Conservation (phyloP, 306 rosid genomes). For the Cucumis hystrix region DNA sequence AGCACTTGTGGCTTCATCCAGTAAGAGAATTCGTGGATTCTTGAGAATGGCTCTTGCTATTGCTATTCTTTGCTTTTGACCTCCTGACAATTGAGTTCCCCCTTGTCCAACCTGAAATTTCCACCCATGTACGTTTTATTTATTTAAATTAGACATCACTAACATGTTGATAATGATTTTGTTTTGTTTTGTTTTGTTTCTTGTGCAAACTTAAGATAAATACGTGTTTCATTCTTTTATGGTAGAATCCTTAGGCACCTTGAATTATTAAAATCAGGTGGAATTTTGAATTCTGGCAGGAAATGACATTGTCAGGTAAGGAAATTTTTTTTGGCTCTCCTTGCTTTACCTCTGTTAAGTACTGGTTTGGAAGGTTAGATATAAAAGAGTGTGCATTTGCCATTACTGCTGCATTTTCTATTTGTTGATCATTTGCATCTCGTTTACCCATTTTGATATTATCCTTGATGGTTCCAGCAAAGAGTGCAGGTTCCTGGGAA, state of each 20-base stretch:
- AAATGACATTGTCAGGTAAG: not conserved
- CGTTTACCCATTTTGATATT: constrained; percentile 62
- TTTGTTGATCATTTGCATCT: constrained; percentile 56
- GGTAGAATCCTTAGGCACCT: not conserved
- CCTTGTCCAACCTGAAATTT: constrained; percentile 58
- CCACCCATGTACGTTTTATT: not conserved
- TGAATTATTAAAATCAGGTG: not conserved
- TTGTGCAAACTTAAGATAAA: not conserved
- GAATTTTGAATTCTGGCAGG: not conserved
- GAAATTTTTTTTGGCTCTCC: not conserved
- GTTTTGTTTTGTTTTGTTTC: no score
- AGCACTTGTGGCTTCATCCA: constrained; percentile 93
- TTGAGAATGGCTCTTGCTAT: constrained; percentile 84
- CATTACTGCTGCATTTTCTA: constrained; percentile 53
- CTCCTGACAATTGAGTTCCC: constrained; percentile 84
- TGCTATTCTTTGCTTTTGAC: constrained; percentile 83
- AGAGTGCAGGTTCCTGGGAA: constrained; percentile 74
- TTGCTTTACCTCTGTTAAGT: constrained; percentile 49
- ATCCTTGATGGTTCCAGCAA: constrained; percentile 56
- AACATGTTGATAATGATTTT: not conserved
- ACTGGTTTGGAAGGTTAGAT: constrained; percentile 64
- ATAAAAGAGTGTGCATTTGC: constrained; percentile 68
- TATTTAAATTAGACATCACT: not conserved
- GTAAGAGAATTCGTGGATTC: constrained; percentile 66
- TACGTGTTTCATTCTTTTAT: not conserved